Base-by-base conservation (phyloP, 129 eudicot genomes). In the Silybum marianum region DNA sequence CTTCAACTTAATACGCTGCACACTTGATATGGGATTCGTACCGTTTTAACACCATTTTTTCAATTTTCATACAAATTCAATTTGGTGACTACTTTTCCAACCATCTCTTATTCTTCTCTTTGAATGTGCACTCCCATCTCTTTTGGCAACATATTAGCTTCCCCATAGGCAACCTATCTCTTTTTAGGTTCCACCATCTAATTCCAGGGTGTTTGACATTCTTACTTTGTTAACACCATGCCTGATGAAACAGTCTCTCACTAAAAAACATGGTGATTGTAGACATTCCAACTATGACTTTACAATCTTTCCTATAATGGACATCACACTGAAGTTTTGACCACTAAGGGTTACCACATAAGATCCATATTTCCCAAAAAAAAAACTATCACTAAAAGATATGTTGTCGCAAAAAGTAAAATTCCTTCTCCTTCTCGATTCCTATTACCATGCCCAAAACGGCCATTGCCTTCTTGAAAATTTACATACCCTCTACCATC, bases 1-100 rank as follows among this genome's bases (percentile, higher is more conserved):
- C 11, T 38, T 2, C n/a, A 71, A 70, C 62, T 28, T 80, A 54
- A 16, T 69, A 46, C 24, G 38, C 21, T 48, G 75, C 82, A 71
- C 71, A 9, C 10, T 46, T 19, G 68, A 42, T 25, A 42, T 6
- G 51, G 11, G 46, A 69, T 46, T 19, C 16, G 19, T 19, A 70
- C 30, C 34, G 3, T 28, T 46, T 42, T 69, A n/a, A 42, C 68
- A 28, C 34, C 48, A 7, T 22, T 6, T 63, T 69, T 18, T 78
- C 69, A 32, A 24, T 2, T 38, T 10, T 38, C n/a, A 58, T n/a
- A 58, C 2, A 58, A 18, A 58, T 58, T 51, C 21, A 51, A 16
- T 51, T 16, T 51, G 19, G 9, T 51, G 60, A 19, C 60, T 14
- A 13, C 60, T 51, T 16, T 51, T 51, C 63, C 63, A 51, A 16